Evolutionary conservation across 192 early-diverging fungal genomes (phyloP).

Genomic region (Spizellomyces punctatus): DNA sequence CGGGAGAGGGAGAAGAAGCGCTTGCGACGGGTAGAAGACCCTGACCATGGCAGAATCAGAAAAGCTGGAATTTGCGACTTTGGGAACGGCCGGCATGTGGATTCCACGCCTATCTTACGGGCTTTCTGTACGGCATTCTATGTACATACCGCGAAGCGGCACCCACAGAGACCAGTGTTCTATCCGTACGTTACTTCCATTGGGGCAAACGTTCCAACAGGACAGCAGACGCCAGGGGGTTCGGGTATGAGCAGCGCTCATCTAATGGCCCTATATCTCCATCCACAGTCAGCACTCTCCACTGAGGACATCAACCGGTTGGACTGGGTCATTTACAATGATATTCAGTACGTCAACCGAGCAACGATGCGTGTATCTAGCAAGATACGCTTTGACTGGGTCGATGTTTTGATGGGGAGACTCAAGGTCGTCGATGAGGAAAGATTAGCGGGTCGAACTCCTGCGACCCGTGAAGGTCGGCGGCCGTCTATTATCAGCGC

Average conservation of each 20-base stretch:
- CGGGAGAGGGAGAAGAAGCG: neutral
- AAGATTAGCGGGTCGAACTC: constrained; percentile 15
- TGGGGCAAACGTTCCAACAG: too few relatives aligned
- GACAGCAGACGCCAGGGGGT: neutral
- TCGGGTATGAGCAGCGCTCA: constrained; percentile 3
- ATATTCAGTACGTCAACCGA: constrained; percentile 53
- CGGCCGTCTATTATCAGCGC: constrained; percentile 1
- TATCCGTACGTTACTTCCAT: constrained; percentile 46
- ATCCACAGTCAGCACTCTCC: constrained; percentile 41
- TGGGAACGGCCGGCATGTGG: constrained; percentile 9
- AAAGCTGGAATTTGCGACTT: neutral
- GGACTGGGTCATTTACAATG: constrained; percentile 58
- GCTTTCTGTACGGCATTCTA: constrained; percentile 56
- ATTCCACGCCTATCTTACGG: constrained; percentile 45
- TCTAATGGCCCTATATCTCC: constrained; percentile 41
- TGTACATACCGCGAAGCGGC: constrained; percentile 55
- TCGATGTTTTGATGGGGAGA: constrained; percentile 41
- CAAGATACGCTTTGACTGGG: constrained; percentile 48
- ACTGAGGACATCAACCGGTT: constrained; percentile 20
- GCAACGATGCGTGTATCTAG: constrained; percentile 51
- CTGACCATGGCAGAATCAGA: neutral
- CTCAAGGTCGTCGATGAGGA: constrained; percentile 36
- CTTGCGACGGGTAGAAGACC: constrained; percentile 5
- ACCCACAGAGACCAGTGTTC: constrained; percentile 42
- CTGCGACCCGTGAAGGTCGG: neutral